phyloP scores from a whole-genome alignment of 257 asterid species.

The Pogostemon cablin region DNA sequence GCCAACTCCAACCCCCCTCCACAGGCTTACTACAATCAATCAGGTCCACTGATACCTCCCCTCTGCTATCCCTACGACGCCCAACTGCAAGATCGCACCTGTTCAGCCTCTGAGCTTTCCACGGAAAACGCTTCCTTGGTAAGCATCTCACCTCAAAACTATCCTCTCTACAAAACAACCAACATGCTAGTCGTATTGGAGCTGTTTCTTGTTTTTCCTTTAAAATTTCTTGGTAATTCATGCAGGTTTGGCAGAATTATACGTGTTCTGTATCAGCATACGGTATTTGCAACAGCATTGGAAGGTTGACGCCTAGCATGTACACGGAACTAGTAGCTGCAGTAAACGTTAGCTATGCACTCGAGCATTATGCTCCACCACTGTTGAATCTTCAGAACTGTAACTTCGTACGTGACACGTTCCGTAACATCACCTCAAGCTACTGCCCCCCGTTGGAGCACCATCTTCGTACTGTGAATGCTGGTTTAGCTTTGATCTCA shows the following conservation, averaged over 20 bases:
- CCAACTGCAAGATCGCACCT: constrained; percentile 66
- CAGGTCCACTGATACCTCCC: constrained; percentile 71
- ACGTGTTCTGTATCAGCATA: constrained; percentile 36
- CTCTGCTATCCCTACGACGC: constrained; percentile 89
- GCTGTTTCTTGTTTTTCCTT: neutral
- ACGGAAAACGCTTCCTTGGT: constrained; percentile 77
- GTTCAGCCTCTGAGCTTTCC: constrained; percentile 66
- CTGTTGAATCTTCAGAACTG: constrained; percentile 82
- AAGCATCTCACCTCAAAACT: neutral
- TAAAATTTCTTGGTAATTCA: neutral
- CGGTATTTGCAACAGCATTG: constrained; percentile 40
- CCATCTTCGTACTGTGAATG: constrained; percentile 62
- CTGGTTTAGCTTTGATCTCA: constrained; percentile 76
- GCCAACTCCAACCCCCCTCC: constrained; percentile 78
- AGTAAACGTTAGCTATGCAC: constrained; percentile 80
- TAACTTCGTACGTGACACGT: constrained; percentile 85
- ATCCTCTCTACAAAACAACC: neutral
- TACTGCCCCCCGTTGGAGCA: constrained; percentile 75
- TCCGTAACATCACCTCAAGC: constrained; percentile 62
- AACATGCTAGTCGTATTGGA: neutral
- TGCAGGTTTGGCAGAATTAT: constrained; percentile 50
- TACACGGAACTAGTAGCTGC: constrained; percentile 50
- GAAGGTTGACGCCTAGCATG: constrained; percentile 47
- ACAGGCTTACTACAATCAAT: constrained; percentile 69
- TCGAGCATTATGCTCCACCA: constrained; percentile 77